A percentile compares a stretch with the other conserved stretches of the same genome.
Evolutionary conservation across 1,284 basidiomycete genomes (phyloP).

Genomic region (Veloporphyrellus conicus): DNA sequence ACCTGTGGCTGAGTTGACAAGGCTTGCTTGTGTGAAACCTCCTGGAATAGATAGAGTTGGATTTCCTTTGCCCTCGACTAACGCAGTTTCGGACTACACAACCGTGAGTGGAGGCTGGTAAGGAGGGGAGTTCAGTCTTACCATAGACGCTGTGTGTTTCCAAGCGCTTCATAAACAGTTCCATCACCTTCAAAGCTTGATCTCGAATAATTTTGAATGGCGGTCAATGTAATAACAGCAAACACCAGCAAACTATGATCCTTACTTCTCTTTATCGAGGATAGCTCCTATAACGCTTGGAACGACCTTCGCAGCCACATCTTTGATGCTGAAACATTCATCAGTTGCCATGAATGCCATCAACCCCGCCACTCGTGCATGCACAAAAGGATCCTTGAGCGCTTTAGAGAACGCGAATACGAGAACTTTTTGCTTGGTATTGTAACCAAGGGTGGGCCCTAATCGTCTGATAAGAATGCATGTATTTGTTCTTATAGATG

Average conservation of each 20-base stretch:
- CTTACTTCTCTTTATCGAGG: conserved; percentile 86
- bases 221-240: conserved; percentile 6
- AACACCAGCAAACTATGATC: not conserved
- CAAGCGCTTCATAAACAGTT: conserved; percentile 80
- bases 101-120: not conserved
- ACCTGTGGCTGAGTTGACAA: conserved; percentile 83
- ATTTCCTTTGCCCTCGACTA: conserved; percentile 39
- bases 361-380: conserved; percentile 89
- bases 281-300: conserved; percentile 77
- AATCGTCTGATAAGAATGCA: conserved; percentile 94
- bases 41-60: conserved; percentile 34
- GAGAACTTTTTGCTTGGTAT: conserved; percentile 92
- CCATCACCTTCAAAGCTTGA: conserved; percentile 89
- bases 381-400: conserved; percentile 88
- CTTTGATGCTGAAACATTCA: conserved; percentile 85
- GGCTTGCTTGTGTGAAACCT: conserved; percentile 44
- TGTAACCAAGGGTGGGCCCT: conserved; percentile 77
- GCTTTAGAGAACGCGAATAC: conserved; percentile 92
- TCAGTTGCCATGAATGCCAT: conserved; percentile 96
- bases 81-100: conserved; percentile 64
- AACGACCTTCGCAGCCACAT: conserved; percentile 85
- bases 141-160: conserved; percentile 79
- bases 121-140: conserved; percentile 30
- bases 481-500: conserved; percentile 96
- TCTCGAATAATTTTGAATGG: conserved; percentile 74